Percentiles rank a stretch among this genome's conserved stretches.
Conservation (phyloP, 805 yeast genomes). For the Vanderwaltozyma verrucispora region DNA sequence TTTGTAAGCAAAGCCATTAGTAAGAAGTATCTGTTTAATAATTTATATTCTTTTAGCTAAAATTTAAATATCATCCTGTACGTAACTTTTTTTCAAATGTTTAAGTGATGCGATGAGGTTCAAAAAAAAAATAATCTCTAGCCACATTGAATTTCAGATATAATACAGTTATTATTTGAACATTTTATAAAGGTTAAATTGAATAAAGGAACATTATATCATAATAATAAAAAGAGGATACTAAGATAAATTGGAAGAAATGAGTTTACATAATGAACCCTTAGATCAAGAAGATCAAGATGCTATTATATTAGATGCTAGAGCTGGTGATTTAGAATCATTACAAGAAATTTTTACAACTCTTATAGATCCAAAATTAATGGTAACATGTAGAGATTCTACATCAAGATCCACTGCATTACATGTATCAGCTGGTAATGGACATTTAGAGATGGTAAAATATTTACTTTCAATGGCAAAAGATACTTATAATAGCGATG, state of each 20-base stretch:
- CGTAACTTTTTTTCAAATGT: too few relatives aligned
- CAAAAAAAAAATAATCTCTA: too few relatives aligned
- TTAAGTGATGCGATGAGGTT: too few relatives aligned
- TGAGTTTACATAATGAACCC: constrained; percentile 26
- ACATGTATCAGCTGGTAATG: constrained; percentile 96
- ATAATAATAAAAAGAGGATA: background rate
- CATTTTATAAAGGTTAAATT: too few relatives aligned
- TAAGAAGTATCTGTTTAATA: too few relatives aligned
- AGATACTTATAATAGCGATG: constrained; percentile 14
- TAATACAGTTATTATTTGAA: too few relatives aligned
- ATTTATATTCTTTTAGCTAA: too few relatives aligned
- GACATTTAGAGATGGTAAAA: constrained; percentile 60
- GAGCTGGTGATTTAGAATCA: constrained; percentile 79
- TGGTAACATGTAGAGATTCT: constrained; percentile 46
- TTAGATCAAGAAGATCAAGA: constrained; percentile 69
- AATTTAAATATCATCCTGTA: too few relatives aligned
- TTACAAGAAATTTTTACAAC: constrained; percentile 57
- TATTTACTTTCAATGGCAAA: constrained; percentile 43
- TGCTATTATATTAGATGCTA: constrained; percentile 69
- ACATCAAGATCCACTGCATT: constrained; percentile 61
- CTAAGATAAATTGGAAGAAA: constrained; percentile 4
- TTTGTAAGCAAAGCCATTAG: too few relatives aligned
- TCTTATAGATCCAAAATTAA: constrained; percentile 37
- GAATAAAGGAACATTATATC: too few relatives aligned
- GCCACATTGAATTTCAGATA: too few relatives aligned